Evolutionary conservation across 805 yeast species (phyloP).

Genomic region (Grigorovia transvaalensis): DNA sequence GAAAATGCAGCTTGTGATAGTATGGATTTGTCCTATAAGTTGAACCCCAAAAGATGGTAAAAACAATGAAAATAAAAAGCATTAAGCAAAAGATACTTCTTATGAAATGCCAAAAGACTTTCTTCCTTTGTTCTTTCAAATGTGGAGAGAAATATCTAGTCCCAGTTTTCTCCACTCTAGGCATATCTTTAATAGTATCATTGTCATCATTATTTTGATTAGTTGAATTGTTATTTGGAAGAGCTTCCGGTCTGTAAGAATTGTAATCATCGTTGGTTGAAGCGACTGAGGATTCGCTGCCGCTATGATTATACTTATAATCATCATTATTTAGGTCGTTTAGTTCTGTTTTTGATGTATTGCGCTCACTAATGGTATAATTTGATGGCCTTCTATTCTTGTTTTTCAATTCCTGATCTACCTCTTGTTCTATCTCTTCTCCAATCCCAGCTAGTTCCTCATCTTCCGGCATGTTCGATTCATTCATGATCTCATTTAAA

Average conservation of each 20-base stretch:
- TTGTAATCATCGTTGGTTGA: background rate
- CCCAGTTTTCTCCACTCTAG: background rate
- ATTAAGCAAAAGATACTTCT: slow-evolving; percentile 10
- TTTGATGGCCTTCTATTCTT: background rate
- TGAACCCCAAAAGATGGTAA: slow-evolving; percentile 31
- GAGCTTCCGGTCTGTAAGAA: background rate
- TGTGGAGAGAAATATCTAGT: slow-evolving; percentile 5
- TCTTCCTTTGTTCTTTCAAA: slow-evolving; percentile 5
- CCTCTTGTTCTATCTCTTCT: background rate
- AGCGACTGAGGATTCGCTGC: background rate
- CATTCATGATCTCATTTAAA: background rate
- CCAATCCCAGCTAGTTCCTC: background rate
- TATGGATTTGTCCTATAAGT: slow-evolving; percentile 20
- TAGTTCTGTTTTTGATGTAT: background rate
- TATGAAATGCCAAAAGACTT: slow-evolving; percentile 4
- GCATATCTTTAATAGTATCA: background rate
- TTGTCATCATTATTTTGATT: background rate
- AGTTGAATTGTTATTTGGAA: background rate
- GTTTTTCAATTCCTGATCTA: background rate
- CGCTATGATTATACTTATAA: background rate
- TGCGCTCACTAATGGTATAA: background rate
- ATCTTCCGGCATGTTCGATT: background rate
- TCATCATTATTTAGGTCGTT: background rate
- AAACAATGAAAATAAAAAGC: slow-evolving; percentile 13
- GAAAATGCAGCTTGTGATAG: slow-evolving; percentile 1